A percentile compares a stretch with the other conserved stretches of the same genome.
Conservation (phyloP, 2,329 filamentous ascomycete genomes). For the Fusarium compactum region DNA sequence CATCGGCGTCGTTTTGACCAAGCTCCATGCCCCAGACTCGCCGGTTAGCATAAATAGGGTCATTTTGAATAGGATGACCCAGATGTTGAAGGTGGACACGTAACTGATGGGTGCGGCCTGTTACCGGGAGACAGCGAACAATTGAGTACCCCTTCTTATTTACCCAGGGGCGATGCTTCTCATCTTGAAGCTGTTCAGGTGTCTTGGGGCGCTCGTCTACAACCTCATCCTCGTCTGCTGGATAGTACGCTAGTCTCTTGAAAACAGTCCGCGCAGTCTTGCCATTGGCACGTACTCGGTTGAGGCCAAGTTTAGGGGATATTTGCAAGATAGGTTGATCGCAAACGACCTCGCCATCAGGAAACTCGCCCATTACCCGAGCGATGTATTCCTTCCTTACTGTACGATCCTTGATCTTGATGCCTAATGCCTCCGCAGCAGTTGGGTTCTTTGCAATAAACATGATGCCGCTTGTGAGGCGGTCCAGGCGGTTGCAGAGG, state of each 20-base stretch:
- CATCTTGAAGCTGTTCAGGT: constrained; percentile 38
- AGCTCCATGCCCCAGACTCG: constrained; percentile 88
- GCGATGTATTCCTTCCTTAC: constrained; percentile 97
- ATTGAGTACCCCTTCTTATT: constrained; percentile 88
- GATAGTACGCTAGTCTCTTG: constrained; percentile 91
- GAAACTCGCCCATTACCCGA: constrained; percentile 90
- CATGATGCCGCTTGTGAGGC: constrained; percentile 96
- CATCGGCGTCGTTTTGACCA: constrained; percentile 75
- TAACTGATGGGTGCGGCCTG: constrained; percentile 93
- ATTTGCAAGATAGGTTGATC: constrained; percentile 95
- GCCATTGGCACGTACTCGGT: constrained; percentile 92
- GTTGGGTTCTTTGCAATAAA: constrained; percentile 90
- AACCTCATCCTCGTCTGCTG: constrained; percentile 51
- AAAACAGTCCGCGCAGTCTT: constrained; percentile 93
- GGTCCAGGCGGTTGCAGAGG: constrained; percentile 92
- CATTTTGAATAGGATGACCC: constrained; percentile 95
- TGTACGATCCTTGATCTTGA: constrained; percentile 81
- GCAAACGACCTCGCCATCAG: constrained; percentile 90
- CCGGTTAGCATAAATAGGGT: constrained; percentile 96
- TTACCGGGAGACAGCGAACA: constrained; percentile 92
- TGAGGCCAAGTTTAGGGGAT: constrained; percentile 93
- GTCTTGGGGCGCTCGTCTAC: constrained; percentile 44
- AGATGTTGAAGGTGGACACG: constrained; percentile 95
- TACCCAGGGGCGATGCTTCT: constrained; percentile 56
- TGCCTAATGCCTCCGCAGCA: constrained; percentile 80